Percentiles rank a stretch among this genome's conserved stretches.
phyloP scores from a whole-genome alignment of 192 early-diverging fungal species.

The Ambispora gerdemannii region DNA sequence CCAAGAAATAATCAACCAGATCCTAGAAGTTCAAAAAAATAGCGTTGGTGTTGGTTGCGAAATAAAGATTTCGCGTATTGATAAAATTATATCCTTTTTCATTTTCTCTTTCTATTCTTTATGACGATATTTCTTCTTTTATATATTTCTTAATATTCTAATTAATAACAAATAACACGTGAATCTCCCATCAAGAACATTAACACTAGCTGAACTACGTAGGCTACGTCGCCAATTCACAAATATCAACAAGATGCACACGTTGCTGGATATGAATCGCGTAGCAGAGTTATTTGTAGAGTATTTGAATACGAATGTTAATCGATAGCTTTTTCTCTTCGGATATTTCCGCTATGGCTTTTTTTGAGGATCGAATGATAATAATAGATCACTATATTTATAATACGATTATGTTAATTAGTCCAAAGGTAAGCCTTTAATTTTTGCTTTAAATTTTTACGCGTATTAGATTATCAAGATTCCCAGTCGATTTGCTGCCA shows the following conservation, averaged over 20 bases:
- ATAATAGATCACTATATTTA: no score
- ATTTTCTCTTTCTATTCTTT: slow-evolving; percentile 20
- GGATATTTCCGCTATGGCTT: no score
- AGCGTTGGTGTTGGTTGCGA: slow-evolving; percentile 51
- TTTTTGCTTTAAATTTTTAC: no score
- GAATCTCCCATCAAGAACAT: slow-evolving; percentile 63
- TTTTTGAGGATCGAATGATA: no score
- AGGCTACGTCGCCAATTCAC: slow-evolving; percentile 78
- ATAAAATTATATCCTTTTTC: slow-evolving; percentile 39
- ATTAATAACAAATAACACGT: slow-evolving; percentile 36
- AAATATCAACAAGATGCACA: slow-evolving; percentile 85
- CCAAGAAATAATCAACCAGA: slow-evolving; percentile 69
- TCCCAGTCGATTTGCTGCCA: no score
- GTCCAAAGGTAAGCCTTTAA: no score
- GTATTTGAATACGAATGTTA: slow-evolving; percentile 86
- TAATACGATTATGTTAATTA: no score
- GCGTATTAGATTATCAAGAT: no score
- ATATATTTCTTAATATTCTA: not conserved
- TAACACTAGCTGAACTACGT: slow-evolving; percentile 81
- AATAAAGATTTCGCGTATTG: slow-evolving; percentile 57
- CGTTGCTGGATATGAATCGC: slow-evolving; percentile 63
- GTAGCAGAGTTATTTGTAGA: slow-evolving; percentile 86
- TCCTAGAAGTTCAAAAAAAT: slow-evolving; percentile 77
- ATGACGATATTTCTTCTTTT: not conserved
- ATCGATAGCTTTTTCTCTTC: no score